A percentile compares a stretch with the other conserved stretches of the same genome.
phyloP scores from a whole-genome alignment of 1,284 basidiomycete genomes.

The Cryptococcus sp. region DNA sequence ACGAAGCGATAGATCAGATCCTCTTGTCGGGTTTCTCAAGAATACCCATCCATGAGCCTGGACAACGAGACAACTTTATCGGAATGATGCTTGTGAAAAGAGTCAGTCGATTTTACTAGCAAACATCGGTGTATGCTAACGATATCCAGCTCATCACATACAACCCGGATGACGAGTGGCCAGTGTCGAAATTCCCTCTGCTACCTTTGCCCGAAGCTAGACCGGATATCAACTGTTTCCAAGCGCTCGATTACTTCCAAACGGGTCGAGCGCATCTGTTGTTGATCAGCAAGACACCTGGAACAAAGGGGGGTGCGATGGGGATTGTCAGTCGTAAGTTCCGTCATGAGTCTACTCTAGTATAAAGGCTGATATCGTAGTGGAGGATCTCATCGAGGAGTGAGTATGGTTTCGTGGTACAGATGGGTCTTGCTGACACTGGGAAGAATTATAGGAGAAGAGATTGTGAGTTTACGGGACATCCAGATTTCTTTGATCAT shows the following conservation, averaged over 20 bases:
- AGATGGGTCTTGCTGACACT: conserved; percentile 2
- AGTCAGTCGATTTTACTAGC: conserved; percentile 51
- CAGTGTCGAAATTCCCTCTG: conserved; percentile 67
- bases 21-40: conserved; percentile 87
- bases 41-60: conserved; percentile 81
- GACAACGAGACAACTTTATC: conserved; percentile 67
- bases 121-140: neutral
- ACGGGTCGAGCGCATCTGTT: conserved; percentile 91
- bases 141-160: conserved; percentile 69
- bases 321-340: conserved; percentile 60
- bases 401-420: conserved; percentile 6
- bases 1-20: conserved; percentile 63
- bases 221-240: conserved; percentile 74
- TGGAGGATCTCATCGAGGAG: conserved; percentile 49
- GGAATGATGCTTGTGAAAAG: conserved; percentile 85
- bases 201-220: conserved; percentile 87
- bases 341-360: neutral
- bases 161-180: conserved; percentile 72
- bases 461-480: conserved; percentile 36
- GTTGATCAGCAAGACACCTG: conserved; percentile 77
- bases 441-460: conserved; percentile 48
- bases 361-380: conserved; percentile 11
- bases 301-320: conserved; percentile 68
- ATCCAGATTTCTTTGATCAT: neutral
- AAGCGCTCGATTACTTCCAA: conserved; percentile 63